phyloP scores from a whole-genome alignment of 164 flowering plant genomes.

The Vitis vinifera region ASM3070453v1 NC_081807.1:6029001-6029500 shows the following conservation, averaged over 20 bases:
- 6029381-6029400: slow-evolving; percentile 95
- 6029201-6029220: background rate
- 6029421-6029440: background rate
- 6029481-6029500: background rate
- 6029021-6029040: too few relatives aligned
- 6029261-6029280: slow-evolving; percentile 7
- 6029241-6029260: background rate
- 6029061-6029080: too few relatives aligned
- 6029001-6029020: too few relatives aligned
- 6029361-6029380: slow-evolving; percentile 89
- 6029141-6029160: background rate
- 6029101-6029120: too few relatives aligned
- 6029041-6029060: too few relatives aligned
- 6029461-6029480: background rate
- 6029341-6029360: slow-evolving; percentile 97
- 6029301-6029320: slow-evolving; percentile 96
- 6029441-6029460: background rate
- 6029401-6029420: slow-evolving; percentile 26
- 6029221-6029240: background rate
- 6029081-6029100: too few relatives aligned
- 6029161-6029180: background rate
- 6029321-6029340: slow-evolving; percentile 91
- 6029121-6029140: background rate
- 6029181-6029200: background rate
- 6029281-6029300: slow-evolving; percentile 73